Evolutionary conservation across 2,329 filamentous ascomycete genomes (phyloP).

Genomic region (Rhexocercosporidium sp.): DNA sequence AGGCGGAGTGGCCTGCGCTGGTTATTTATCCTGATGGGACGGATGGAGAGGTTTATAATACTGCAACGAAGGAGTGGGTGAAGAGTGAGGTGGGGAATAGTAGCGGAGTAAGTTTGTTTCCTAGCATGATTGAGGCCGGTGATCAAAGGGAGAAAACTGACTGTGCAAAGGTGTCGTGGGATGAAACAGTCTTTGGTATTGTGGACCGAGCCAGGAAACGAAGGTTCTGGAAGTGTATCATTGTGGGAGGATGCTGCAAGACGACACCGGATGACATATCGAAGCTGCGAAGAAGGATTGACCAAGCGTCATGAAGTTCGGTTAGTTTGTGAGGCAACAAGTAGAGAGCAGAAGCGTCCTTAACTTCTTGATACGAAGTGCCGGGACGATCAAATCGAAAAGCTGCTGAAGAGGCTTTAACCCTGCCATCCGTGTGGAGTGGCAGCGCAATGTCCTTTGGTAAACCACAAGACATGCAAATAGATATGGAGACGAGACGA

Average conservation of each 20-base stretch:
- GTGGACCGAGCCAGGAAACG: slow-evolving; percentile 39
- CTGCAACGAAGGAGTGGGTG: slow-evolving; percentile 63
- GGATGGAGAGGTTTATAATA: slow-evolving; percentile 71
- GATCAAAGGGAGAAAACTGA: slow-evolving; percentile 1
- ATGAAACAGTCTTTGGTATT: slow-evolving; percentile 44
- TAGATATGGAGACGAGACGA: no score
- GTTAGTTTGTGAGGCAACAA: background rate
- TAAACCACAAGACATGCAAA: no score
- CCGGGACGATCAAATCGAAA: no score
- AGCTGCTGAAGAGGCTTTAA: no score
- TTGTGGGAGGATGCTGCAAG: slow-evolving; percentile 54
- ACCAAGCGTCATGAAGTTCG: slow-evolving; percentile 14
- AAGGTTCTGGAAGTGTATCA: slow-evolving; percentile 41
- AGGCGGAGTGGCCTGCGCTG: slow-evolving; percentile 53
- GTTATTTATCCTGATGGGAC: slow-evolving; percentile 74
- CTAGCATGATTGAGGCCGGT: background rate
- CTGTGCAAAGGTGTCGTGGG: slow-evolving; percentile 42
- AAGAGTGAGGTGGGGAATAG: slow-evolving; percentile 36
- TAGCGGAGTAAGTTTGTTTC: slow-evolving; percentile 2
- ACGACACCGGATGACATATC: slow-evolving; percentile 43
- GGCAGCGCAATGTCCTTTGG: no score
- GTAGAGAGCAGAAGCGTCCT: background rate
- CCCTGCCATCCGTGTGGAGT: no score
- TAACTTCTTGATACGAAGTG: background rate
- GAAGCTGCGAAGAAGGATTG: slow-evolving; percentile 35